A percentile compares a stretch with the other conserved stretches of the same genome.
Conservation (phyloP, 768 basidiomycete genomes). For the Mycena epipterygia region DNA sequence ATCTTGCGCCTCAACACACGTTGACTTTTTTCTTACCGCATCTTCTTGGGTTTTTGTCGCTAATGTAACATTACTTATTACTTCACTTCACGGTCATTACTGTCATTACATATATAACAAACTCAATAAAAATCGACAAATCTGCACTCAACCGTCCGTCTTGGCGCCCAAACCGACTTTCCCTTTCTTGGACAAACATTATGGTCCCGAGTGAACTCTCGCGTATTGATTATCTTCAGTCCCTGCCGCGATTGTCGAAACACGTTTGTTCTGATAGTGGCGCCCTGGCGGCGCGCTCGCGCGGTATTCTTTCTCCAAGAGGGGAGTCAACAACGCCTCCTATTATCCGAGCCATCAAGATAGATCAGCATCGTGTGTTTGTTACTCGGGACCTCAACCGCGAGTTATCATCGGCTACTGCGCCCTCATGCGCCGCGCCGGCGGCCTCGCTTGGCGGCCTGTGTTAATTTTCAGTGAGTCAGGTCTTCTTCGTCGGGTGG, state of each 20-base stretch:
- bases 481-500: neutral
- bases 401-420: neutral
- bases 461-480: too few relatives aligned
- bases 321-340: neutral
- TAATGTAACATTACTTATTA: constrained; percentile 28
- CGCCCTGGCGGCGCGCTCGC: neutral
- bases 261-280: constrained; percentile 23
- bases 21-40: constrained; percentile 31
- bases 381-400: constrained; percentile 14
- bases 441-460: neutral
- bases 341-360: neutral
- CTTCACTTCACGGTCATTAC: constrained; percentile 26
- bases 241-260: neutral
- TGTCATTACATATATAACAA: constrained; percentile 16
- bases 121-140: constrained; percentile 34
- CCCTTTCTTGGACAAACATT: constrained; percentile 8
- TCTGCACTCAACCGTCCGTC: neutral
- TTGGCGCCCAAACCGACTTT: constrained; percentile 7
- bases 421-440: neutral
- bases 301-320: neutral
- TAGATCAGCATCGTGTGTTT: constrained; percentile 3
- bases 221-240: constrained; percentile 9
- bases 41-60: constrained; percentile 32
- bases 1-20: constrained; percentile 20
- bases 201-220: constrained; percentile 15